These are phyloP conservation scores for Aspergillus nidulans DNA, from an alignment of 495 filamentous ascomycete genomes.

Conservation along the genomic window DNA sequence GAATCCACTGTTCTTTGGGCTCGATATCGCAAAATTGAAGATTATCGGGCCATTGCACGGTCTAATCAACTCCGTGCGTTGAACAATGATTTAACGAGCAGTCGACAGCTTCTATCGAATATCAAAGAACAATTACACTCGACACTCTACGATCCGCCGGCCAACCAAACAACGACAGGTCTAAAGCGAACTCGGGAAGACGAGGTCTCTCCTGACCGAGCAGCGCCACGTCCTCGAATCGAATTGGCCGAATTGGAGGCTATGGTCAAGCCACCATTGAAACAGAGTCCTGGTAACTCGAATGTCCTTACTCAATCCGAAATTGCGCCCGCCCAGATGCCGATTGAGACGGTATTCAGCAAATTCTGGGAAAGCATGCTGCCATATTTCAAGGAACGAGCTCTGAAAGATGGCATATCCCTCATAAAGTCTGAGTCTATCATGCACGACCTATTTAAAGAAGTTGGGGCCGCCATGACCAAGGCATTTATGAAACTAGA, in stretches of 20 bases:
- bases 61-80: not conserved
- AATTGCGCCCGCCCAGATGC: not conserved
- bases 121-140: not conserved
- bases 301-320: not conserved
- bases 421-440: conserved; percentile 16
- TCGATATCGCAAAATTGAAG: conserved; percentile 4
- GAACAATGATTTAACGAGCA: conserved; percentile 1
- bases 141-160: not conserved
- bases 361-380: conserved; percentile 16
- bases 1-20: not conserved
- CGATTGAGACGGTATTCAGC: conserved; percentile 11
- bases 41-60: not conserved
- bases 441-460: conserved; percentile 21
- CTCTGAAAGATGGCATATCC: not conserved
- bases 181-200: conserved; percentile 16
- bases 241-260: not conserved
- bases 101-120: conserved; percentile 2
- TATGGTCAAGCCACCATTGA: not conserved
- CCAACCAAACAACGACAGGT: not conserved
- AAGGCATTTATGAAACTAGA: conserved; percentile 16
- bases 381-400: conserved; percentile 13
- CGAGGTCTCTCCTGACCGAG: conserved; percentile 6
- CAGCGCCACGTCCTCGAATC: conserved; percentile 13
- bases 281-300: conserved; percentile 1
- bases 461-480: conserved; percentile 16